Percentiles rank a stretch among this genome's conserved stretches.
Conservation (phyloP, 1,284 basidiomycete genomes). For the Cryptococcus sp. region DNA sequence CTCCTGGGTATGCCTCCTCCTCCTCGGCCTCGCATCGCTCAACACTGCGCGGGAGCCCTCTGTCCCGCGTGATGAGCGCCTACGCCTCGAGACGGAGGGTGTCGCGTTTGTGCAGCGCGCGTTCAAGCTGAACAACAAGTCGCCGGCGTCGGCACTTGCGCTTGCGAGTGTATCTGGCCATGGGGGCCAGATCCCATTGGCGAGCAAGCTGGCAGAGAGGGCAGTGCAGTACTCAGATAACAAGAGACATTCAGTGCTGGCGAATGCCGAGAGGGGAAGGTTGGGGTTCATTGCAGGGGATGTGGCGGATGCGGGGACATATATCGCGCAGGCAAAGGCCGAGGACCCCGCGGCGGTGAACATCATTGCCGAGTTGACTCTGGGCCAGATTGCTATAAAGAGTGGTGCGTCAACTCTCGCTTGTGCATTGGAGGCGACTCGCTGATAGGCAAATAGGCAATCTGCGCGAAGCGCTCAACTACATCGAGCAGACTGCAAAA, state of each 20-base stretch:
- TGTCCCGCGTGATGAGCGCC: slow-evolving; percentile 46
- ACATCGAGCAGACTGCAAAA: slow-evolving; percentile 67
- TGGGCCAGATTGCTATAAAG: slow-evolving; percentile 79
- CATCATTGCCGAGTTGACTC: slow-evolving; percentile 71
- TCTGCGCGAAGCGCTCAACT: slow-evolving; percentile 60
- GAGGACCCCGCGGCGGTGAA: slow-evolving; percentile 62
- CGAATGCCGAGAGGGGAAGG: slow-evolving; percentile 70
- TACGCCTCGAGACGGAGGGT: slow-evolving; percentile 33
- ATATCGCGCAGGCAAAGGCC: slow-evolving; percentile 70
- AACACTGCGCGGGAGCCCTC: slow-evolving; percentile 70
- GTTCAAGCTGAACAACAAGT: slow-evolving; percentile 44
- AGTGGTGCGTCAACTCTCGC: too few relatives aligned
- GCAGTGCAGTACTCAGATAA: slow-evolving; percentile 90
- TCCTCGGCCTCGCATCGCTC: slow-evolving; percentile 77
- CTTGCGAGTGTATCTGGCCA: slow-evolving; percentile 34
- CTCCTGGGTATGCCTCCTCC: slow-evolving; percentile 69
- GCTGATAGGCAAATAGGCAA: slow-evolving; percentile 52
- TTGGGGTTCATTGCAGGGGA: slow-evolving; percentile 68
- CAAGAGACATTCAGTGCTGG: slow-evolving; percentile 72
- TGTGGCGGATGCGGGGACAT: slow-evolving; percentile 62
- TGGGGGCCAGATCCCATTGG: slow-evolving; percentile 54
- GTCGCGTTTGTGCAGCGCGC: slow-evolving; percentile 35
- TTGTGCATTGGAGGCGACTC: too few relatives aligned
- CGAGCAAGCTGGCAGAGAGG: slow-evolving; percentile 84
- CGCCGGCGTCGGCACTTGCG: slow-evolving; percentile 35